These are phyloP conservation scores for Kazachstania kunashirensis DNA, from an alignment of 805 yeast genomes.

Conservation along the genomic window DNA sequence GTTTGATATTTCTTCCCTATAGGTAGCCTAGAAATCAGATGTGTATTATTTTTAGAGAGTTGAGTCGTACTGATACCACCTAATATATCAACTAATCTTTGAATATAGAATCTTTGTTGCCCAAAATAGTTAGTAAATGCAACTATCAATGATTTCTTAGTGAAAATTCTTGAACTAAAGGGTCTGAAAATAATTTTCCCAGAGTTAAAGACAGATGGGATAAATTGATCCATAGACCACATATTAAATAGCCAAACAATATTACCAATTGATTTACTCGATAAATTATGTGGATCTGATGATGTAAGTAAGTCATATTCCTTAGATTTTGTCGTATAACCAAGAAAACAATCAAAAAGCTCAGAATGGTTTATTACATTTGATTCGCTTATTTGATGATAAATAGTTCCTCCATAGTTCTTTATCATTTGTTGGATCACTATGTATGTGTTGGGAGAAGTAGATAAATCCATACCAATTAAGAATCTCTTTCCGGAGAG, in stretches of 20 bases:
- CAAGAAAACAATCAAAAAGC: constrained; percentile 42
- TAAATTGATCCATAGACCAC: constrained; percentile 46
- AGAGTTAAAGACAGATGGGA: constrained; percentile 36
- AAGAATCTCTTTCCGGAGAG: constrained; percentile 40
- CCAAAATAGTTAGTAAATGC: constrained; percentile 79
- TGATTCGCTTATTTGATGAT: constrained; percentile 13
- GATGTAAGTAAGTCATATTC: constrained; percentile 40
- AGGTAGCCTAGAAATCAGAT: constrained; percentile 57
- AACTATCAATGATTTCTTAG: constrained; percentile 45
- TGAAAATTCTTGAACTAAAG: constrained; percentile 36
- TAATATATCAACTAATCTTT: constrained; percentile 48
- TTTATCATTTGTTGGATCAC: constrained; percentile 38
- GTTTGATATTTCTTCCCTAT: constrained; percentile 69
- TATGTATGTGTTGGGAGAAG: constrained; percentile 36
- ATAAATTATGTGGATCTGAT: not conserved
- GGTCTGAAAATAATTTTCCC: constrained; percentile 63
- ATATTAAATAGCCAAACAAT: constrained; percentile 68
- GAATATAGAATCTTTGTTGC: constrained; percentile 67
- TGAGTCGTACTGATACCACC: constrained; percentile 73
- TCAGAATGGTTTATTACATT: constrained; percentile 18
- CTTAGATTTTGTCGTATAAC: constrained; percentile 51
- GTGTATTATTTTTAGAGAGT: constrained; percentile 56
- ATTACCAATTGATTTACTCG: constrained; percentile 44
- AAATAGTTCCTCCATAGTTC: constrained; percentile 46
- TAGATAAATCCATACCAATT: constrained; percentile 44